phyloP scores from a whole-genome alignment of 2,329 filamentous ascomycete species.

The Fusarium graminum region DNA sequence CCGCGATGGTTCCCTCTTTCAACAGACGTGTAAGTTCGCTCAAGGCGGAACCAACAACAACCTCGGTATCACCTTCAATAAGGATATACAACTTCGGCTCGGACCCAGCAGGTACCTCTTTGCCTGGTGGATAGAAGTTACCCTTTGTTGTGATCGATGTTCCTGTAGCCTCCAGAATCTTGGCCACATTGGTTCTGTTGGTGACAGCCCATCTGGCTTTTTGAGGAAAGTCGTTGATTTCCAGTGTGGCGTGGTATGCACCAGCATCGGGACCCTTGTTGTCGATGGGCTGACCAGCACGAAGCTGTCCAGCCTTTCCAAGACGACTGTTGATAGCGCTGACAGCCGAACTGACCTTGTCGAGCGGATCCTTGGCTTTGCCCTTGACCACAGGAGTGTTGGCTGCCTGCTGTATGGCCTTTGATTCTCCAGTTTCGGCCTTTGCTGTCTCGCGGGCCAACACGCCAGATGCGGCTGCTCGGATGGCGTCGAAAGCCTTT shows the following conservation, averaged over 20 bases:
- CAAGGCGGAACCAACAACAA: conserved; percentile 91
- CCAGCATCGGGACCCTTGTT: conserved; percentile 98
- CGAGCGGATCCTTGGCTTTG: conserved; percentile 77
- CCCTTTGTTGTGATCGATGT: conserved; percentile 98
- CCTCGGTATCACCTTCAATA: conserved; percentile 96
- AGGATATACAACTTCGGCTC: conserved; percentile 98
- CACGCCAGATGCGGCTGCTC: conserved; percentile 70
- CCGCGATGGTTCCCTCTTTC: conserved; percentile 90
- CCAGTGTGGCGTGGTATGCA: conserved; percentile 94
- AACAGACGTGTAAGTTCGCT: conserved; percentile 88
- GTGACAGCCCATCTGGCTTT: conserved; percentile 99
- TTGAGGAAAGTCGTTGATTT: conserved; percentile 99
- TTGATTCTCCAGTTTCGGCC: conserved; percentile 55
- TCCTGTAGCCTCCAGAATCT: conserved; percentile 94
- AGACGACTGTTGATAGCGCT: conserved; percentile 91
- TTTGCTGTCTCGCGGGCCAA: conserved; percentile 66
- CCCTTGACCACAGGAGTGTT: conserved; percentile 67
- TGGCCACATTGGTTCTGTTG: conserved; percentile 97
- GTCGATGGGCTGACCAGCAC: conserved; percentile 93
- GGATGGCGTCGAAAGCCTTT: conserved; percentile 74
- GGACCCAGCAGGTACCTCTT: conserved; percentile 79
- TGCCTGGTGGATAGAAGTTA: conserved; percentile 85
- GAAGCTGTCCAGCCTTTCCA: conserved; percentile 88
- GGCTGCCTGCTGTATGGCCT: conserved; percentile 56
- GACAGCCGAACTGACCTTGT: conserved; percentile 91